Evolutionary conservation across 192 early-diverging fungal species (phyloP).

Genomic region (Coemansia sp.): DNA sequence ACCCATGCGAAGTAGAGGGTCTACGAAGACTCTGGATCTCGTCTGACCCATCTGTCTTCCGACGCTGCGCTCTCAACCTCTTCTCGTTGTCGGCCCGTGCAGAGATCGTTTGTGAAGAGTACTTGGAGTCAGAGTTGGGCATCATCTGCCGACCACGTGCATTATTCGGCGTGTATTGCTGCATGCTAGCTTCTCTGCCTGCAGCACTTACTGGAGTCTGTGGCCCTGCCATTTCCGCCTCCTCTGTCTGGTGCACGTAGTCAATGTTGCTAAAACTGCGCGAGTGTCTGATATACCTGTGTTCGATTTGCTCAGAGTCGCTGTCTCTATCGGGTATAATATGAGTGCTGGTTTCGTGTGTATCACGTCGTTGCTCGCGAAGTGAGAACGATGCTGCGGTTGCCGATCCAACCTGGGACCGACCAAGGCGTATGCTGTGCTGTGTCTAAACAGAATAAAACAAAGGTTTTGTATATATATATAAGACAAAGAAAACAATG

Average conservation of each 20-base stretch:
- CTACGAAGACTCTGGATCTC: conserved; percentile 19
- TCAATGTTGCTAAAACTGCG: conserved; percentile 20
- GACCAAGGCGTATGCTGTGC: background rate
- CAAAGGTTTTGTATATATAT: no score
- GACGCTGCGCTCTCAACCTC: conserved; percentile 30
- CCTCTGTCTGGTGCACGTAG: conserved; percentile 1
- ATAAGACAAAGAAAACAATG: background rate
- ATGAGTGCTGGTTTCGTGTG: background rate
- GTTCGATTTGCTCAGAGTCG: background rate
- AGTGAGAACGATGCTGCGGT: conserved; percentile 1
- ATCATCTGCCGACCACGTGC: background rate
- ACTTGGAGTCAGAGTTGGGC: conserved; percentile 27
- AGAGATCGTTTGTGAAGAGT: conserved; percentile 13
- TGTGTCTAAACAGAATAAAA: background rate
- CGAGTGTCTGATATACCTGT: conserved; percentile 13
- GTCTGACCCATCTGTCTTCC: conserved; percentile 35
- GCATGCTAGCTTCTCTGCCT: background rate
- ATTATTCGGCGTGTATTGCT: background rate
- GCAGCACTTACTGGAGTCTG: background rate
- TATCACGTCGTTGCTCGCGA: conserved; percentile 1
- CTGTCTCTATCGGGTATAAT: background rate
- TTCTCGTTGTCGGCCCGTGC: conserved; percentile 16
- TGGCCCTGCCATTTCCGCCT: background rate
- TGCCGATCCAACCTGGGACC: conserved; percentile 2
- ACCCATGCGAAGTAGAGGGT: conserved; percentile 34